Evolutionary conservation across 306 rosid genomes (phyloP).

Genomic region (Carpinus fangiana): DNA sequence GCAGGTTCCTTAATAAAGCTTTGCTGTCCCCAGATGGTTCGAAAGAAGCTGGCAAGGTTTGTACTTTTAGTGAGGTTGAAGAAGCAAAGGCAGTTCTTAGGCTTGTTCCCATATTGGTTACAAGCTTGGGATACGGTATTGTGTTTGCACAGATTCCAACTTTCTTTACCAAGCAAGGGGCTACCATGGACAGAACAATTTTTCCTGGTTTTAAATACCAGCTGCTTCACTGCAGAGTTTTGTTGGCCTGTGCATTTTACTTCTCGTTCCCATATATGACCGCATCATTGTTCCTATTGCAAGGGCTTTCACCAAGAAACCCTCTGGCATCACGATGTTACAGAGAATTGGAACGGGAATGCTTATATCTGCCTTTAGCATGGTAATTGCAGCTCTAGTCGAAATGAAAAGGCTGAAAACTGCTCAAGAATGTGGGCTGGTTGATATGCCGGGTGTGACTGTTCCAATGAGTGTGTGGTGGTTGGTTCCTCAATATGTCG

Average conservation of each 20-base stretch:
- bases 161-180: constrained; percentile 60
- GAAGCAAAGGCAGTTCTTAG: constrained; percentile 51
- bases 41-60: constrained; percentile 22
- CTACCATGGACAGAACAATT: constrained; percentile 54
- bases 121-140: constrained; percentile 43
- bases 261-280: constrained; percentile 55
- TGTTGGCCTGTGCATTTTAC: constrained; percentile 25
- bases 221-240: constrained; percentile 65
- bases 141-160: constrained; percentile 48
- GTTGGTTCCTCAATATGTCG: constrained; percentile 63
- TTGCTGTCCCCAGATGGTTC: constrained; percentile 30
- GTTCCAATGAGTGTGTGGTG: constrained; percentile 79
- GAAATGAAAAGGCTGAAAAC: constrained; percentile 60
- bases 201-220: constrained; percentile 45
- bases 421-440: constrained; percentile 52
- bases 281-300: constrained; percentile 53
- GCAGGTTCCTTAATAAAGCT: constrained; percentile 53
- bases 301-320: constrained; percentile 46
- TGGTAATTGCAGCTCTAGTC: constrained; percentile 53
- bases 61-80: constrained; percentile 39
- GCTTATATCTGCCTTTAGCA: constrained; percentile 37
- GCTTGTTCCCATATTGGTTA: constrained; percentile 45
- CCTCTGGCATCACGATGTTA: constrained; percentile 68
- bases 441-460: constrained; percentile 50
- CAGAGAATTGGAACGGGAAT: constrained; percentile 73